These are phyloP conservation scores for Brassica carinata DNA, from an alignment of 345 rosid genomes.

Conservation along the genomic window DNA sequence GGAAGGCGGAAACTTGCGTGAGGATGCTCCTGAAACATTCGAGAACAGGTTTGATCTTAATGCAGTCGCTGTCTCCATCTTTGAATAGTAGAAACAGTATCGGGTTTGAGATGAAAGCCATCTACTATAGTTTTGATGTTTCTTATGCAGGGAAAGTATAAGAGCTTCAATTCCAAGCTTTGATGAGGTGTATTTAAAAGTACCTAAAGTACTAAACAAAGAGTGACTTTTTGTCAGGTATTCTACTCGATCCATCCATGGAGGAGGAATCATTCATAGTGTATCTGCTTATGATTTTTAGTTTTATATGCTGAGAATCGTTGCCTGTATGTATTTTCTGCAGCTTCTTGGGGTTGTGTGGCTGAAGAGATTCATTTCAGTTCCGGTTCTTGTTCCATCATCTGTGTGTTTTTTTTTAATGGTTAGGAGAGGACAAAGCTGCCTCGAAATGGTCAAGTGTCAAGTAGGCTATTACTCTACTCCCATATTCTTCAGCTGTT, in stretches of 20 bases:
- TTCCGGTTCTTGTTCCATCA: constrained; percentile 8
- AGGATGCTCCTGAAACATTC: constrained; percentile 71
- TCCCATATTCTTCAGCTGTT: neutral
- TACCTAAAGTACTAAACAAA: constrained; percentile 68
- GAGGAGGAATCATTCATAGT: neutral
- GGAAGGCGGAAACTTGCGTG: constrained; percentile 66
- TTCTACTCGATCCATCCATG: constrained; percentile 6
- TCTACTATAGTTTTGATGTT: constrained; percentile 1
- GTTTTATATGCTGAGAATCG: neutral
- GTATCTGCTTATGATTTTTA: neutral
- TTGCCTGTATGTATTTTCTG: neutral
- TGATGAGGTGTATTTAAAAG: constrained; percentile 55
- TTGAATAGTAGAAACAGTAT: neutral
- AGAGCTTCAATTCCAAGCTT: constrained; percentile 67
- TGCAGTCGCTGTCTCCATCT: neutral
- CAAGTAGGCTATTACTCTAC: neutral
- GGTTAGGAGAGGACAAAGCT: no score
- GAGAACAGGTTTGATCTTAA: constrained; percentile 52
- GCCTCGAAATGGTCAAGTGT: neutral
- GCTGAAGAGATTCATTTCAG: constrained; percentile 6
- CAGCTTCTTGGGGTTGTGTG: constrained; percentile 20
- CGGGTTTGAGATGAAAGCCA: neutral
- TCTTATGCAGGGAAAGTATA: constrained; percentile 54
- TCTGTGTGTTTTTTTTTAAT: neutral
- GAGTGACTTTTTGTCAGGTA: constrained; percentile 47